Base-by-base conservation (phyloP, 2,329 filamentous ascomycete species). In the Epichloe baconii region DNA sequence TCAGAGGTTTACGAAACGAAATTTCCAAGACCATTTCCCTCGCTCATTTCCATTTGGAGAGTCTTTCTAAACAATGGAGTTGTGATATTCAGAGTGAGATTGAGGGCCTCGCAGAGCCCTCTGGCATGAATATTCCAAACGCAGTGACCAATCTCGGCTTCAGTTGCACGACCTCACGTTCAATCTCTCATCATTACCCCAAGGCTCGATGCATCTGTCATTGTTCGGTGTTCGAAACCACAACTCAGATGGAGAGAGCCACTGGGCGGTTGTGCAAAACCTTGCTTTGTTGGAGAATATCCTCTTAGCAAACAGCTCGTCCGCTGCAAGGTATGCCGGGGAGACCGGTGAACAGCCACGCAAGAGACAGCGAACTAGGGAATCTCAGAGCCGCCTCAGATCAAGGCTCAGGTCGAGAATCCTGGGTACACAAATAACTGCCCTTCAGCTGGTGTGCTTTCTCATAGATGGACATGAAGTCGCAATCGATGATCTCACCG, bases 161-260 rank as follows among this genome's bases (percentile, higher is more conserved):
- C 85, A 88, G 56, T 68, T 94, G n/a, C 81, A 87, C 54, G 86
- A 96, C 59, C 63, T 96, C 26, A 70, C 74, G 0, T 85, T 86
- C 55, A 61, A 74, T 44, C 57, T 71, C 57, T 63, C 74, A 60
- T 58, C 63, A 61, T 60, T 71, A 61, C 62, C 72, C 56, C 52
- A 58, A 49, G 66, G 72, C 58, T 72, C 67, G 57, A 78, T 77
- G 49, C 66, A 66, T 14, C 66, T 77, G 12, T 61, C 68, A n/a
- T 51, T 72, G 0, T 82, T 83, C 58, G 70, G 73, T 40, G 67
- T 84, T 19, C 71, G 74, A 38, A 67, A 73, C 14, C 74, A 79
- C 55, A 73, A 78, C 53, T 56, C 68, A 36, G 71, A 77, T 44
- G 74, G 75, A 8, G 79, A 85, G 63, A 72, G 78, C 40, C 73